phyloP scores from a whole-genome alignment of 352 stramenopile genomes.

The Globisporangium cylindrosporum region DNA sequence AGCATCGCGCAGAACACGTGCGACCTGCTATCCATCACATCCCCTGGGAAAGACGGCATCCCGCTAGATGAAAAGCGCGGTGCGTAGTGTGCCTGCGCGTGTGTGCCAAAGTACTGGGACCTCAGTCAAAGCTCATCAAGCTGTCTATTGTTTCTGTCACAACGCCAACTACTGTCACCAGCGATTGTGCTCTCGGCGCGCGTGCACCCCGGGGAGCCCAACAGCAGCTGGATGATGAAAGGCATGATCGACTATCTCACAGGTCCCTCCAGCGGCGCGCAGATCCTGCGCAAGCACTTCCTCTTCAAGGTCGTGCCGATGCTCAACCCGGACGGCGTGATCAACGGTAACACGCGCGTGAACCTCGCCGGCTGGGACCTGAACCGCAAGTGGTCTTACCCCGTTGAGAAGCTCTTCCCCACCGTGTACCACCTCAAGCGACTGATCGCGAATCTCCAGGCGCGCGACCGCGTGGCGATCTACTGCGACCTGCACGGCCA shows the following conservation, averaged over 20 bases:
- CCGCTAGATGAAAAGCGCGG: conserved; percentile 45
- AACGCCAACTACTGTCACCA: conserved; percentile 7
- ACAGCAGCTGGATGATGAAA: conserved; percentile 92
- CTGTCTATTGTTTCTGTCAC: background rate
- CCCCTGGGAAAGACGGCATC: conserved; percentile 34
- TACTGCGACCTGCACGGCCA: conserved; percentile 86
- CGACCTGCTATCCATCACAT: conserved; percentile 89
- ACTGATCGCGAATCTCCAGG: conserved; percentile 56
- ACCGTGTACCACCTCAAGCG: conserved; percentile 81
- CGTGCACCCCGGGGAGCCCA: conserved; percentile 89
- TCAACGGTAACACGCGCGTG: conserved; percentile 90
- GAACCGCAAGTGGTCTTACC: conserved; percentile 79
- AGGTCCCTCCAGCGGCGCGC: conserved; percentile 49
- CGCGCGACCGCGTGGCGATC: conserved; percentile 61
- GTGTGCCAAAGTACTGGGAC: background rate
- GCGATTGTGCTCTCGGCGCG: conserved; percentile 84
- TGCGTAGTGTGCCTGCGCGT: conserved; percentile 12
- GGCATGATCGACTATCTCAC: conserved; percentile 91
- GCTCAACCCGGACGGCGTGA: conserved; percentile 91
- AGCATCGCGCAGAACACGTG: conserved; percentile 83
- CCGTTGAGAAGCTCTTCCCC: conserved; percentile 77
- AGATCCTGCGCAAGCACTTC: conserved; percentile 71
- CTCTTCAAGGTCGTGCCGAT: conserved; percentile 92
- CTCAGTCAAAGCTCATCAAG: background rate
- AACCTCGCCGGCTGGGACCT: conserved; percentile 83